Evolutionary conservation across 1,284 basidiomycete genomes (phyloP).

Genomic region (Trichosporon faecale): DNA sequence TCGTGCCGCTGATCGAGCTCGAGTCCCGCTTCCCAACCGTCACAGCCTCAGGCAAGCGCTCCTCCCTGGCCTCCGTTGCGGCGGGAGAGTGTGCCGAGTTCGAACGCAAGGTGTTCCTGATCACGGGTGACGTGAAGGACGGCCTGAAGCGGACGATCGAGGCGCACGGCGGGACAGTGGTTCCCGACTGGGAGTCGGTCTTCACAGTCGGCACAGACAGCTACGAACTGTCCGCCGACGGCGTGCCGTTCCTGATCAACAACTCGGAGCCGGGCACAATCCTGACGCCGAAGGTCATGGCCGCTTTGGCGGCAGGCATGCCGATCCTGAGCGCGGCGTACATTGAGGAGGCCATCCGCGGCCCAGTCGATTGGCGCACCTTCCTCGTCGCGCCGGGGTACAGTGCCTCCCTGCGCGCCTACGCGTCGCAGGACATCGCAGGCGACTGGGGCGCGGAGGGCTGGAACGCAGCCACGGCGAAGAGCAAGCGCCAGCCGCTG

Average conservation of each 20-base stretch:
- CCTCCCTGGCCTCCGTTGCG: background rate
- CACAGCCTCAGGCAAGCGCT: background rate
- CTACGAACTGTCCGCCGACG: background rate
- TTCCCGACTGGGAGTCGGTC: slow-evolving; percentile 66
- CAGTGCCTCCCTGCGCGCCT: slow-evolving; percentile 57
- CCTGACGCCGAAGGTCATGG: slow-evolving; percentile 72
- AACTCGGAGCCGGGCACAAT: slow-evolving; percentile 59
- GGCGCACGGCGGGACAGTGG: slow-evolving; percentile 60
- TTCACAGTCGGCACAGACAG: slow-evolving; percentile 48
- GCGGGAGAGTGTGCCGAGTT: slow-evolving; percentile 1
- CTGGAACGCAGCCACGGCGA: slow-evolving; percentile 52
- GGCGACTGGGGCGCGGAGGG: slow-evolving; percentile 63
- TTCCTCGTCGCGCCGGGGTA: slow-evolving; percentile 68
- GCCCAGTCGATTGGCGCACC: slow-evolving; percentile 59
- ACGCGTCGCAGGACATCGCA: slow-evolving; percentile 68
- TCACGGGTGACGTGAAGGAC: slow-evolving; percentile 16
- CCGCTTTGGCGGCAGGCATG: slow-evolving; percentile 77
- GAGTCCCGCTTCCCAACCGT: background rate
- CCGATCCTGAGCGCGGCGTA: slow-evolving; percentile 71
- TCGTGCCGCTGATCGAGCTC: slow-evolving; percentile 1
- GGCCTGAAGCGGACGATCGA: slow-evolving; percentile 55
- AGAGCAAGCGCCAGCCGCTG: slow-evolving; percentile 52
- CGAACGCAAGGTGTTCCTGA: slow-evolving; percentile 24
- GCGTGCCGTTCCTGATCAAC: slow-evolving; percentile 62
- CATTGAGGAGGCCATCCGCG: slow-evolving; percentile 56